phyloP scores from a whole-genome alignment of 768 basidiomycete species.

The Pleurotus pulmonarius region DNA sequence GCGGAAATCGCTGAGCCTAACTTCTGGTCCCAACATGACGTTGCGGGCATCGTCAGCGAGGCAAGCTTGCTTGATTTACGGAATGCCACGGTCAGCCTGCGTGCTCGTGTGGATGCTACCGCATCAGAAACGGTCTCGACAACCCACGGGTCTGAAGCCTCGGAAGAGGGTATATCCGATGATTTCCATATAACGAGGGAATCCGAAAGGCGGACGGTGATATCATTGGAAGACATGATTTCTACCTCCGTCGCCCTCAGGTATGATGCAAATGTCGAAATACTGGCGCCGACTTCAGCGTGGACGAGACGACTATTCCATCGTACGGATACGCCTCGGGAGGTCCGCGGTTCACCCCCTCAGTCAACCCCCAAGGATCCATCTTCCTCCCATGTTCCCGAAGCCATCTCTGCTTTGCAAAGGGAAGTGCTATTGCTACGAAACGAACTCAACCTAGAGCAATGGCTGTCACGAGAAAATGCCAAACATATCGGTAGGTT shows the following conservation, averaged over 20 bases:
- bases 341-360: constrained; percentile 6
- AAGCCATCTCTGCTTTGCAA: constrained; percentile 69
- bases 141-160: neutral
- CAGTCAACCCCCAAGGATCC: constrained; percentile 7
- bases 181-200: constrained; percentile 14
- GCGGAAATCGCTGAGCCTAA: constrained; percentile 61
- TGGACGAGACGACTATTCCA: constrained; percentile 51
- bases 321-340: constrained; percentile 22
- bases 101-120: constrained; percentile 11
- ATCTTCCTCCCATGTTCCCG: constrained; percentile 39
- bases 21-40: constrained; percentile 65
- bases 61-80: constrained; percentile 65
- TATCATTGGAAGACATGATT: constrained; percentile 78
- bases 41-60: constrained; percentile 62
- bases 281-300: constrained; percentile 44
- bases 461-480: constrained; percentile 80
- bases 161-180: neutral
- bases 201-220: constrained; percentile 25
- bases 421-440: constrained; percentile 70
- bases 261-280: constrained; percentile 62
- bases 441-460: constrained; percentile 82
- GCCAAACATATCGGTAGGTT: constrained; percentile 79
- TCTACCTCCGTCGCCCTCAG: constrained; percentile 69
- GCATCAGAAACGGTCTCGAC: neutral
- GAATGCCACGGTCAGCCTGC: constrained; percentile 50